Evolutionary conservation across 78 protist species (phyloP), one percentile per base, ranked within the genome.

Genomic region (Dictyostelium capitatum): DNA sequence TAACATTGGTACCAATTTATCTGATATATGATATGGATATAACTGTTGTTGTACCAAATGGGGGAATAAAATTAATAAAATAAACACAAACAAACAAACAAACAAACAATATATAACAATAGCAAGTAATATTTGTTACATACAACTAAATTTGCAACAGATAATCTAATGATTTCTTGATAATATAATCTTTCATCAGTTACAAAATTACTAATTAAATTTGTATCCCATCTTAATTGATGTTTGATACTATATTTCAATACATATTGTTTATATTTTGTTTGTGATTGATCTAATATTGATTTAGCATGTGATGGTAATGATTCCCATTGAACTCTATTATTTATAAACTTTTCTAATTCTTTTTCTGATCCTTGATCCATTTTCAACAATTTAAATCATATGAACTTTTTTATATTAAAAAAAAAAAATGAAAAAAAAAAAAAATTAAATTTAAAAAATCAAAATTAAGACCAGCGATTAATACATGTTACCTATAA

Each of bases 191-290:
- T 48, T 81, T 95, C 97, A 64, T 94, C 90, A 1, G 41, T 30
- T n/a, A 89, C 81, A 65, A 65, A 81, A 14, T 59, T 17, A 32
- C 89, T 79, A 69, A 82, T 80, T 37, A 95, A 48, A 46, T 20
- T 95, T 43, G 91, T 90, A 25, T 83, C 91, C 97, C 97, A 95
- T 75, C 93, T 64, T 6, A 95, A 72, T 57, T 95, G 97, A 81
- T 82, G 97, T 67, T 90, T 87, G 15, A 95, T 53, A 50, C 94
- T 80, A 56, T 50, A 95, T 56, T 73, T 82, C 20, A 89, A 72
- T 19, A 77, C 83, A 47, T 69, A 92, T 73, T 75, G 91, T 65
- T 84, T 84, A 83, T 91, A 92, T 43, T 84, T 82, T 12, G 81
- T 32, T 50, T 56, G 89, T 79, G 95, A 90, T 30, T 90, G 83